Conservation (phyloP, 2,329 filamentous ascomycete genomes). For the Scytalidium sp. region DNA sequence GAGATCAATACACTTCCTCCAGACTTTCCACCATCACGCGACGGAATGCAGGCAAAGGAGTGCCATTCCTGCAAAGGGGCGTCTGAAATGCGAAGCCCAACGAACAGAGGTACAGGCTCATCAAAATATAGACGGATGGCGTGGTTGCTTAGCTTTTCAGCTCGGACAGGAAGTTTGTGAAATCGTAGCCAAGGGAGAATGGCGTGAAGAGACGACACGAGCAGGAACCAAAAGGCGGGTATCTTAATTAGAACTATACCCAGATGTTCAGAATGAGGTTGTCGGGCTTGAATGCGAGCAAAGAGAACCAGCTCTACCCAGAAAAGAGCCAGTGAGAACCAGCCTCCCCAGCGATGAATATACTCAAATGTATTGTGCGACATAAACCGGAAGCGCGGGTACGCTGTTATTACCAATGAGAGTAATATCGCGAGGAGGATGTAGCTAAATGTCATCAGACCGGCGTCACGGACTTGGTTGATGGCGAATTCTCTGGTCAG, state of each 20-base stretch:
- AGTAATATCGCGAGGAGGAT: conserved; percentile 41
- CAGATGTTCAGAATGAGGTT: background rate
- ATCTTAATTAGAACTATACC: background rate
- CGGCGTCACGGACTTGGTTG: conserved; percentile 2
- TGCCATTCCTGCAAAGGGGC: conserved; percentile 54
- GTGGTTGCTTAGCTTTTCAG: conserved; percentile 4
- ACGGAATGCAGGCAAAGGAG: conserved; percentile 55
- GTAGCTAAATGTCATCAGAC: conserved; percentile 11
- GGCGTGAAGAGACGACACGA: conserved; percentile 24
- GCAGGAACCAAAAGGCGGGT: conserved; percentile 1
- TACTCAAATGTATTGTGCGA: conserved; percentile 54
- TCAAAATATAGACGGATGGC: conserved; percentile 54
- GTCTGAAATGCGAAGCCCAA: conserved; percentile 44
- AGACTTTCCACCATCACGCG: conserved; percentile 26
- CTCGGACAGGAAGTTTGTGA: conserved; percentile 47
- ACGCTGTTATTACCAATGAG: conserved; percentile 43
- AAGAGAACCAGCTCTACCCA: conserved; percentile 44
- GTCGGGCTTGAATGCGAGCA: conserved; percentile 8
- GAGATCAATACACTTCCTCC: conserved; percentile 52
- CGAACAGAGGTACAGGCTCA: conserved; percentile 38
- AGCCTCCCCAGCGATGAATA: conserved; percentile 54
- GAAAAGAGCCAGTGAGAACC: conserved; percentile 48
- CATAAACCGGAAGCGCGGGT: conserved; percentile 45
- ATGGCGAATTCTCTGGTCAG: conserved; percentile 16
- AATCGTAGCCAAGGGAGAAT: conserved; percentile 58